Percentiles rank a stretch among this genome's conserved stretches.
These are phyloP conservation scores for Imleria badia DNA, from an alignment of 768 basidiomycete species.

Conservation along the genomic window DNA sequence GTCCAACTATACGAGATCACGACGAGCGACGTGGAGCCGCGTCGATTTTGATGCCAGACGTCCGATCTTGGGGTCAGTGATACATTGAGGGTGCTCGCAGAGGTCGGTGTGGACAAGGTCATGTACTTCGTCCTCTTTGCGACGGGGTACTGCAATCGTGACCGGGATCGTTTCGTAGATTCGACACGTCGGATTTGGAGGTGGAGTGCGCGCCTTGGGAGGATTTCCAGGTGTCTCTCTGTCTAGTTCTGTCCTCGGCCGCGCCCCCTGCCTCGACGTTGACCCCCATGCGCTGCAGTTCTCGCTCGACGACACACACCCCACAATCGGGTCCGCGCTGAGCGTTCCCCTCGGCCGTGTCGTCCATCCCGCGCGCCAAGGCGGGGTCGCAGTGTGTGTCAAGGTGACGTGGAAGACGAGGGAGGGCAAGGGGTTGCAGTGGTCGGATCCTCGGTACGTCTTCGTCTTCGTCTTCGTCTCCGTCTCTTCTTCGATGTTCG, in stretches of 20 bases:
- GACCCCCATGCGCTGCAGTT: slow-evolving; percentile 39
- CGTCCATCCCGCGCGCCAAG: too few relatives aligned
- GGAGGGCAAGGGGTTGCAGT: slow-evolving; percentile 77
- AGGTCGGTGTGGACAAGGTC: slow-evolving; percentile 53
- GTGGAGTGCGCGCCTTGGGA: slow-evolving; percentile 44
- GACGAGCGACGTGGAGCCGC: slow-evolving; percentile 59
- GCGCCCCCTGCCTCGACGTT: too few relatives aligned
- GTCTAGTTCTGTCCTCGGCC: too few relatives aligned
- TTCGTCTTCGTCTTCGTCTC: not conserved
- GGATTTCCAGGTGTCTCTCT: slow-evolving; percentile 36
- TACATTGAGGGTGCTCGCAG: slow-evolving; percentile 52
- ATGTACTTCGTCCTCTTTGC: too few relatives aligned
- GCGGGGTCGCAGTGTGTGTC: slow-evolving; percentile 47
- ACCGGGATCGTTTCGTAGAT: slow-evolving; percentile 36
- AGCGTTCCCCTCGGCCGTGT: slow-evolving; percentile 51
- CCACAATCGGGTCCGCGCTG: slow-evolving; percentile 76
- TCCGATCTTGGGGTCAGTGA: slow-evolving; percentile 64
- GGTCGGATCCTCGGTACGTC: slow-evolving; percentile 75
- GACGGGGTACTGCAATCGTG: too few relatives aligned
- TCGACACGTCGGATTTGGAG: slow-evolving; percentile 74
- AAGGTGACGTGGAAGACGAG: slow-evolving; percentile 72
- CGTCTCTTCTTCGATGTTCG: too few relatives aligned
- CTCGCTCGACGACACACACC: slow-evolving; percentile 53
- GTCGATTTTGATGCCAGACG: slow-evolving; percentile 69
- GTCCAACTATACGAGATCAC: slow-evolving; percentile 73